Evolutionary conservation across 352 stramenopile genomes (phyloP).

Genomic region (Pythium dissotocum): DNA sequence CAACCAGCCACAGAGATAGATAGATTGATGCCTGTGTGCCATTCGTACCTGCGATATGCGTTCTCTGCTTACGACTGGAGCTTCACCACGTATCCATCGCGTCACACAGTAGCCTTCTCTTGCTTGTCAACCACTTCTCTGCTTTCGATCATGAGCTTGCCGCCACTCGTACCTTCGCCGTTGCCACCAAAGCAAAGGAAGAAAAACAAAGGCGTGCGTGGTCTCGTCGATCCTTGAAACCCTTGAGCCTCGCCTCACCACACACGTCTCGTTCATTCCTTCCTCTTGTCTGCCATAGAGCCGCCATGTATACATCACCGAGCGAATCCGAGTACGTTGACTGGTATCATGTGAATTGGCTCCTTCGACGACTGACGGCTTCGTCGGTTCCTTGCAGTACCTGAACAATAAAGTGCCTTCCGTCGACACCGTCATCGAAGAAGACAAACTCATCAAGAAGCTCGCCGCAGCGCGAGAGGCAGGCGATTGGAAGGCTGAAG

Average conservation of each 20-base stretch:
- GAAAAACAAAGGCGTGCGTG: slow-evolving; percentile 26
- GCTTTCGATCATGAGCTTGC: slow-evolving; percentile 8
- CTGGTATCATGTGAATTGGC: not conserved
- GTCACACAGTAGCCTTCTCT: not conserved
- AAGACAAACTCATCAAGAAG: slow-evolving; percentile 68
- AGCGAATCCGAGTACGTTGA: slow-evolving; percentile 53
- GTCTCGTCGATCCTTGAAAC: not conserved
- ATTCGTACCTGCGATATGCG: not conserved
- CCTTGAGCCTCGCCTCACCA: not conserved
- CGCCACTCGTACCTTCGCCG: not conserved
- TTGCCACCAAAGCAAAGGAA: slow-evolving; percentile 27
- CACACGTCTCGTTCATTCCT: not conserved
- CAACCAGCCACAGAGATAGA: not conserved
- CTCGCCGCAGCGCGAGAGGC: slow-evolving; percentile 41
- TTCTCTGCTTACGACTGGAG: not conserved
- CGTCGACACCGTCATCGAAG: slow-evolving; percentile 70
- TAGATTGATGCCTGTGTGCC: not conserved
- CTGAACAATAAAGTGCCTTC: slow-evolving; percentile 64
- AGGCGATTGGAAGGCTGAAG: slow-evolving; percentile 66
- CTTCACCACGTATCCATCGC: not conserved
- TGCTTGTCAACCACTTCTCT: not conserved
- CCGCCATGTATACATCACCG: slow-evolving; percentile 77
- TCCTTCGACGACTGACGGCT: not conserved
- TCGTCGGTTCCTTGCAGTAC: slow-evolving; percentile 37
- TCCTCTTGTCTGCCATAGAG: slow-evolving; percentile 30